Conservation (phyloP, 1,139 yeast genomes). For the Torulaspora globosa region DNA sequence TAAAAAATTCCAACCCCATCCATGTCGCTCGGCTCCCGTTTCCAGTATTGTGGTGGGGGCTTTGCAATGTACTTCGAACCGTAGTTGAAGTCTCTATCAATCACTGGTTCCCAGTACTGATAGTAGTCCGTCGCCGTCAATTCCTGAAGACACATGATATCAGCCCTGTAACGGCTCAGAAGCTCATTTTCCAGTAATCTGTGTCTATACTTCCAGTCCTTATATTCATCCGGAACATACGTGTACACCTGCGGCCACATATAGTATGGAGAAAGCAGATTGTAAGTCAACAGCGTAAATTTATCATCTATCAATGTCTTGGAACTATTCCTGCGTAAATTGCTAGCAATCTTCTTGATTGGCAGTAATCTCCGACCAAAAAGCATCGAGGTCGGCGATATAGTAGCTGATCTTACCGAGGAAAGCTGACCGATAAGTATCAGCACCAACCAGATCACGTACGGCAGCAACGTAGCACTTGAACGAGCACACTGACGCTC, state of each 20-base stretch:
- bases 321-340: slow-evolving; percentile 7
- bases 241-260: slow-evolving; percentile 55
- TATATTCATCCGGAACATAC: slow-evolving; percentile 44
- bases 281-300: slow-evolving; percentile 43
- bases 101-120: slow-evolving; percentile 42
- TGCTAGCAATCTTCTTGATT: slow-evolving; percentile 8
- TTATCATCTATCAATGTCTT: slow-evolving; percentile 10
- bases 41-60: slow-evolving; percentile 51
- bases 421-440: slow-evolving; percentile 1
- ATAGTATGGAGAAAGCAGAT: slow-evolving; percentile 53
- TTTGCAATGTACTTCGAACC: slow-evolving; percentile 48
- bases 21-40: slow-evolving; percentile 42
- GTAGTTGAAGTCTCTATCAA: slow-evolving; percentile 36
- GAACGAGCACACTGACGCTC: not conserved
- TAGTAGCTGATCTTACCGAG: not conserved
- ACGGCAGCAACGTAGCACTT: not conserved
- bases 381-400: slow-evolving; percentile 9
- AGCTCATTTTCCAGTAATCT: slow-evolving; percentile 42
- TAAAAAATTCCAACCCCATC: slow-evolving; percentile 58
- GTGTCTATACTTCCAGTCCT: slow-evolving; percentile 50
- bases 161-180: slow-evolving; percentile 44
- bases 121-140: slow-evolving; percentile 49
- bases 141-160: slow-evolving; percentile 60
- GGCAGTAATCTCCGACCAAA: slow-evolving; percentile 20
- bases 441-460: slow-evolving; percentile 3